Evolutionary conservation across 176 grass and related monocot species (phyloP).

Genomic region (Phoenix dactylifera): DNA sequence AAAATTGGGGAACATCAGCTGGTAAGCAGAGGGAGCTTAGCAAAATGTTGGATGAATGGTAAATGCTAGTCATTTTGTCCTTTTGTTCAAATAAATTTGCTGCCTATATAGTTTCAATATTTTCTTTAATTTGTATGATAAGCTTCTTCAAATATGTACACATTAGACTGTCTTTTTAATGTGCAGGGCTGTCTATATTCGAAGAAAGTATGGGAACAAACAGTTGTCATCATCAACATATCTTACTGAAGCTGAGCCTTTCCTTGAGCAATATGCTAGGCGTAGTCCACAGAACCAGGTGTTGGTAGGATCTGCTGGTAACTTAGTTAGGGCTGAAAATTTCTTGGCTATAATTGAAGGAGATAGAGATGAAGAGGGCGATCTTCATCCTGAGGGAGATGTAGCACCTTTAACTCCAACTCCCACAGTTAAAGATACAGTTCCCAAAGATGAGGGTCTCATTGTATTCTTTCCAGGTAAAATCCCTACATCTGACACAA

Average conservation of each 20-base stretch:
- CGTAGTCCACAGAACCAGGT: conserved; percentile 68
- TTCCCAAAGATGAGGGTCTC: conserved; percentile 79
- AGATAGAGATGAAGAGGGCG: conserved; percentile 82
- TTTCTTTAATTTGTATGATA: not conserved
- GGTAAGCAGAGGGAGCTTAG: conserved; percentile 76
- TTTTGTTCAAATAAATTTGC: conserved; percentile 3
- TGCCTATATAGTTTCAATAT: not conserved
- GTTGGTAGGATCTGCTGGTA: conserved; percentile 80
- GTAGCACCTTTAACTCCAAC: conserved; percentile 38
- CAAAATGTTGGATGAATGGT: conserved; percentile 99
- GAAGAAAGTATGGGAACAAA: conserved; percentile 70
- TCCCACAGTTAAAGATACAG: conserved; percentile 31
- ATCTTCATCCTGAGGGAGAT: conserved; percentile 48
- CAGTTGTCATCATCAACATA: conserved; percentile 66
- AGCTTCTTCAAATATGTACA: no score
- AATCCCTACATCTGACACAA: not conserved
- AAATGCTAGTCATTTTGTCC: conserved; percentile 19
- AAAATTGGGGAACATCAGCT: conserved; percentile 80
- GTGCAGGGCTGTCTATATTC: conserved; percentile 69
- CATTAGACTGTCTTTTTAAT: no score
- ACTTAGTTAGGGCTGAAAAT: conserved; percentile 75
- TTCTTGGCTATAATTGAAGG: conserved; percentile 71
- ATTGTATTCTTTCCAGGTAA: conserved; percentile 96
- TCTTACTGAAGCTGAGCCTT: conserved; percentile 87
- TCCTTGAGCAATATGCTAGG: conserved; percentile 89